These are phyloP conservation scores for Colletotrichum tabaci DNA, from an alignment of 2,329 filamentous ascomycete genomes.

Conservation along the genomic window DNA sequence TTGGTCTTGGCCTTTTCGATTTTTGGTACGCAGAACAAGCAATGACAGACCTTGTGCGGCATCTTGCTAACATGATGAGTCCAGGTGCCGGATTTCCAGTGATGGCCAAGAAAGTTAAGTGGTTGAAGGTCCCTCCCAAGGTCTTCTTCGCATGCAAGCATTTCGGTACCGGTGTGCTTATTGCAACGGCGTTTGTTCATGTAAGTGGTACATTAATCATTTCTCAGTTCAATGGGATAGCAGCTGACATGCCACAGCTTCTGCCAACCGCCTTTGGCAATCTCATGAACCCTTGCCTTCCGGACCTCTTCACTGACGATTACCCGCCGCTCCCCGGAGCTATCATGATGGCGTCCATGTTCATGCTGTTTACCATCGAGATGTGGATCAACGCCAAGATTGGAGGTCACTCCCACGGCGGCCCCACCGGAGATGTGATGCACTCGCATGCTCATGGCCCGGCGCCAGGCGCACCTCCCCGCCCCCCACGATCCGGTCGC, in stretches of 20 bases:
- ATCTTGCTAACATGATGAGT: conserved; percentile 36
- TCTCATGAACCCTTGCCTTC: conserved; percentile 68
- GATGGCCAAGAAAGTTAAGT: conserved; percentile 68
- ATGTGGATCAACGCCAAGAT: conserved; percentile 73
- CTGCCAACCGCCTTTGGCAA: conserved; percentile 73
- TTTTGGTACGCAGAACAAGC: conserved; percentile 50
- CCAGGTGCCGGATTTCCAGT: conserved; percentile 67
- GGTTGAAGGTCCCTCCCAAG: conserved; percentile 70
- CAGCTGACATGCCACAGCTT: conserved; percentile 53
- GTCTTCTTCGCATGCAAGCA: conserved; percentile 76
- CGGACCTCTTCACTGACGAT: conserved; percentile 70
- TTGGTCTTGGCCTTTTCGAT: conserved; percentile 58
- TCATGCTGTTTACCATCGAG: conserved; percentile 73
- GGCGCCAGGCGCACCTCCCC: conserved; percentile 45
- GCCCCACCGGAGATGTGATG: conserved; percentile 60
- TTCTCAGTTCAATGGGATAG: not conserved
- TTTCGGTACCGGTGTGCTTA: conserved; percentile 79
- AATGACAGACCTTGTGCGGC: conserved; percentile 1
- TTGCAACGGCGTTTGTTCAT: conserved; percentile 82
- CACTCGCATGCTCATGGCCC: conserved; percentile 31
- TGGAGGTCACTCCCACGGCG: conserved; percentile 72
- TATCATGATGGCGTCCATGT: conserved; percentile 76
- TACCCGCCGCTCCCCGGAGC: conserved; percentile 75
- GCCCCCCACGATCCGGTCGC: conserved; percentile 50
- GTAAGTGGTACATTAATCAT: conserved; percentile 54